Evolutionary conservation across 179 eudicot genomes (phyloP).

Genomic region (Spinacia oleracea): DNA sequence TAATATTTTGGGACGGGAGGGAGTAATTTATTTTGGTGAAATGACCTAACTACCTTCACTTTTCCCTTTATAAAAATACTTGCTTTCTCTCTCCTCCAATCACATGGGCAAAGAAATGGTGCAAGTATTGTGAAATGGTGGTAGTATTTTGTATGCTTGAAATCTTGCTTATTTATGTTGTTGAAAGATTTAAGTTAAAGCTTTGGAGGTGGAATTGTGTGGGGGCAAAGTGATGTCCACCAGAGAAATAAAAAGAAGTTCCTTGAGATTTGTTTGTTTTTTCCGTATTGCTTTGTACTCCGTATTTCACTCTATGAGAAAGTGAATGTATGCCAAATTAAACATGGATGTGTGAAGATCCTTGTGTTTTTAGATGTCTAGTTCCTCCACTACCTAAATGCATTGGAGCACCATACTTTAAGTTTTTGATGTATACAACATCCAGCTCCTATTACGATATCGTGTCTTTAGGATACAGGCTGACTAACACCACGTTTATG

Average conservation of each 20-base stretch:
- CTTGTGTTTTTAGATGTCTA: conserved; percentile 10
- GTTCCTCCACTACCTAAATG: background rate
- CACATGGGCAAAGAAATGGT: no score
- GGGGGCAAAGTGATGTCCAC: background rate
- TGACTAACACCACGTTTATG: background rate
- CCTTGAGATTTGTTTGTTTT: background rate
- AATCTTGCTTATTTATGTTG: conserved; percentile 1
- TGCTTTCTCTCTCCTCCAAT: no score
- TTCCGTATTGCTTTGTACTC: background rate
- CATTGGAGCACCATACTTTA: background rate
- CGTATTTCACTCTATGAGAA: background rate
- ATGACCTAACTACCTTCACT: no score
- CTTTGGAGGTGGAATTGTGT: background rate
- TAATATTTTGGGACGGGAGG: no score
- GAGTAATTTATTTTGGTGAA: no score
- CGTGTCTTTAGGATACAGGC: background rate
- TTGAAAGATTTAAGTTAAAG: background rate
- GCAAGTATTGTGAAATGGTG: no score
- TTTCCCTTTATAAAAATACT: no score
- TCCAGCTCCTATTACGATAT: background rate
- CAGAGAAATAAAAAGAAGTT: background rate
- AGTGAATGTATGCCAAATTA: background rate
- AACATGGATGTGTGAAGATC: background rate
- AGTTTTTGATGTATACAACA: background rate
- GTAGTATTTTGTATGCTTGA: conserved; percentile 1